phyloP scores from a whole-genome alignment of 2,329 filamentous ascomycete genomes.

The Ramichloridium luteum region DNA sequence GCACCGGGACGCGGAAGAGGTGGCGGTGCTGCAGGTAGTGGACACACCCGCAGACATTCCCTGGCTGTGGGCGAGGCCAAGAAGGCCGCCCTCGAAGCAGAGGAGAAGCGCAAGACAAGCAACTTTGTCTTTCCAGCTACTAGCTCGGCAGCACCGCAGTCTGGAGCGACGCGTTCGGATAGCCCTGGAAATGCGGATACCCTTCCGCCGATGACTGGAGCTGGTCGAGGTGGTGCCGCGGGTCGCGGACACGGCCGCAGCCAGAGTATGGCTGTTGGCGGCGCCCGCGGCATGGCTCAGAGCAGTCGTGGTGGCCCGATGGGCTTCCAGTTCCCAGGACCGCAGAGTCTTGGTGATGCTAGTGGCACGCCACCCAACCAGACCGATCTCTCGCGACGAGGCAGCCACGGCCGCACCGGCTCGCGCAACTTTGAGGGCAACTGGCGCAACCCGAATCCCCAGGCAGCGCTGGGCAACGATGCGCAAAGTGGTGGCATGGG shows the following conservation, averaged over 20 bases:
- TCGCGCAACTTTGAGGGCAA: conserved; percentile 97
- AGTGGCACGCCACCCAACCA: conserved; percentile 28
- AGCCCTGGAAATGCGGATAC: conserved; percentile 40
- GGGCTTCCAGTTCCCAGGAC: conserved; percentile 55
- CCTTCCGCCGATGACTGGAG: conserved; percentile 13
- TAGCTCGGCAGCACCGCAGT: conserved; percentile 26
- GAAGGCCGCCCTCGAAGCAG: conserved; percentile 90
- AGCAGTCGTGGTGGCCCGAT: conserved; percentile 50
- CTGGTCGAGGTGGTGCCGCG: conserved; percentile 24
- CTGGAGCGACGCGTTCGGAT: conserved; percentile 31
- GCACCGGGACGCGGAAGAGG: conserved; percentile 59
- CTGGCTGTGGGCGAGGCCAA: conserved; percentile 90
- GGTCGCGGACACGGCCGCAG: conserved; percentile 51
- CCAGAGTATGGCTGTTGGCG: conserved; percentile 76
- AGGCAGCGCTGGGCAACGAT: conserved; percentile 23
- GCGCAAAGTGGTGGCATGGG: conserved; percentile 39
- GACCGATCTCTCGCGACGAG: conserved; percentile 61
- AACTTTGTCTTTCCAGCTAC: conserved; percentile 77
- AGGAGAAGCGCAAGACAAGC: conserved; percentile 89
- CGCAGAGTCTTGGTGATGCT: conserved; percentile 38
- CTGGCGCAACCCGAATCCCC: conserved; percentile 69
- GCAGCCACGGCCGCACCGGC: conserved; percentile 66
- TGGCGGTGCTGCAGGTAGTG: conserved; percentile 53
- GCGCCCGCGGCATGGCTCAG: conserved; percentile 52
- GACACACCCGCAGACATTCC: conserved; percentile 89